phyloP scores from a whole-genome alignment of 2,329 filamentous ascomycete species.

The Xylaria sp. region DNA sequence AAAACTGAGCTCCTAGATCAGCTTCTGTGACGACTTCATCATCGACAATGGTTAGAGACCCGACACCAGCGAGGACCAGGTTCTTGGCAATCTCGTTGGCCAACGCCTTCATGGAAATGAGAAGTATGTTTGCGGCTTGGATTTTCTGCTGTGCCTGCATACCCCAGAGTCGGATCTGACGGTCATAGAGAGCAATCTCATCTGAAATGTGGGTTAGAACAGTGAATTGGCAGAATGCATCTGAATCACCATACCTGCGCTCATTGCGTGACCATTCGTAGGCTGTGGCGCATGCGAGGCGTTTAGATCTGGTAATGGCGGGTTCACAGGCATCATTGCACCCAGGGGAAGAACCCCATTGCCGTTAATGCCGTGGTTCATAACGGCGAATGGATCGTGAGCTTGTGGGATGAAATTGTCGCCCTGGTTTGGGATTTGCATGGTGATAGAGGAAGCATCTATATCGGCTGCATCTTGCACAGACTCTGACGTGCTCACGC shows the following conservation, averaged over 20 bases:
- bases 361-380: slow-evolving; percentile 38
- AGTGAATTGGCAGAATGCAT: slow-evolving; percentile 7
- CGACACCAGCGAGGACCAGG: slow-evolving; percentile 91
- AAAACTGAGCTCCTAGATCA: slow-evolving; percentile 86
- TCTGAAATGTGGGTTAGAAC: slow-evolving; percentile 63
- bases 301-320: slow-evolving; percentile 31
- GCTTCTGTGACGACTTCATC: slow-evolving; percentile 78
- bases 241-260: slow-evolving; percentile 49
- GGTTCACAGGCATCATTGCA: slow-evolving; percentile 36
- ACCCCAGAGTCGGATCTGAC: slow-evolving; percentile 97
- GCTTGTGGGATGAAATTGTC: slow-evolving; percentile 36
- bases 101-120: slow-evolving; percentile 87
- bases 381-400: slow-evolving; percentile 35
- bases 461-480: slow-evolving; percentile 32
- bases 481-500: slow-evolving; percentile 21
- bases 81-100: slow-evolving; percentile 98
- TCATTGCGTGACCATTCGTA: slow-evolving; percentile 47
- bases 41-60: slow-evolving; percentile 89
- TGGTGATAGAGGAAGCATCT: slow-evolving; percentile 25
- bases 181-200: slow-evolving; percentile 96
- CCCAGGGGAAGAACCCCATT: slow-evolving; percentile 40
- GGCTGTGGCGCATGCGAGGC: slow-evolving; percentile 29
- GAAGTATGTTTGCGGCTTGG: slow-evolving; percentile 86
- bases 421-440: slow-evolving; percentile 25
- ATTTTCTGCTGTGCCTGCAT: slow-evolving; percentile 95